These are phyloP conservation scores for Colletotrichum higginsianum DNA, from an alignment of 2,329 filamentous ascomycete genomes.

Conservation along the genomic window DNA sequence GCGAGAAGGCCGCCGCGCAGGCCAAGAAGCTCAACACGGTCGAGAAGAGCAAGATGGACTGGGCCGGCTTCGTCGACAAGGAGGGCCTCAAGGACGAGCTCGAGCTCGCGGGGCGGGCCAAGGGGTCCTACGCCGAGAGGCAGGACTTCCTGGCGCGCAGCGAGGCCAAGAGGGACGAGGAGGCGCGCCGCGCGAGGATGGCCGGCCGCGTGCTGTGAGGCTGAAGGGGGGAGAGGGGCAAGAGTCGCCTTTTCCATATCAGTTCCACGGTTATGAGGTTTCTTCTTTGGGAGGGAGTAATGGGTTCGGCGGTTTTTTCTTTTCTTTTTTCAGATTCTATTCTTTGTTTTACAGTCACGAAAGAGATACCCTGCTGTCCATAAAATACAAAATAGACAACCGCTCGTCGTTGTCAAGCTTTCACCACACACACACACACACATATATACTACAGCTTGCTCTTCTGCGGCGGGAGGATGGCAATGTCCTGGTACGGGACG, in stretches of 20 bases:
- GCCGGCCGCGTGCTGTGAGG: slow-evolving; percentile 51
- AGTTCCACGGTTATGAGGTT: neutral
- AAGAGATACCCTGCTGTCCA: slow-evolving; percentile 38
- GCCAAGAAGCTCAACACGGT: slow-evolving; percentile 79
- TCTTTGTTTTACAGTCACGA: neutral
- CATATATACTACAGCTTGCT: slow-evolving; percentile 22
- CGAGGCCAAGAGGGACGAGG: slow-evolving; percentile 74
- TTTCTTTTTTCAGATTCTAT: neutral
- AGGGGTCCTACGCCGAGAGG: slow-evolving; percentile 73
- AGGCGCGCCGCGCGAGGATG: slow-evolving; percentile 69
- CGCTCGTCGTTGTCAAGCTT: no score
- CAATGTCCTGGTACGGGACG: slow-evolving; percentile 71
- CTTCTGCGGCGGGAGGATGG: slow-evolving; percentile 51
- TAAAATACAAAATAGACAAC: no score
- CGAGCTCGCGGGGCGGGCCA: slow-evolving; percentile 74
- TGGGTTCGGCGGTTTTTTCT: slow-evolving; percentile 23
- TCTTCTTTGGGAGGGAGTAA: neutral
- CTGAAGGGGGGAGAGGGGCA: neutral
- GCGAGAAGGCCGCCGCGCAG: slow-evolving; percentile 61
- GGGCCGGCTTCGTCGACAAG: slow-evolving; percentile 80
- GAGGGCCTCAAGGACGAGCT: slow-evolving; percentile 80
- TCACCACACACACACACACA: neutral
- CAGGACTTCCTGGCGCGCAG: slow-evolving; percentile 78
- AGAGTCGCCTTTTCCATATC: neutral
- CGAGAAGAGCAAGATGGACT: slow-evolving; percentile 81